These are phyloP conservation scores for Dendryphion nanum DNA, from an alignment of 2,329 filamentous ascomycete species.

Conservation along the genomic window DNA sequence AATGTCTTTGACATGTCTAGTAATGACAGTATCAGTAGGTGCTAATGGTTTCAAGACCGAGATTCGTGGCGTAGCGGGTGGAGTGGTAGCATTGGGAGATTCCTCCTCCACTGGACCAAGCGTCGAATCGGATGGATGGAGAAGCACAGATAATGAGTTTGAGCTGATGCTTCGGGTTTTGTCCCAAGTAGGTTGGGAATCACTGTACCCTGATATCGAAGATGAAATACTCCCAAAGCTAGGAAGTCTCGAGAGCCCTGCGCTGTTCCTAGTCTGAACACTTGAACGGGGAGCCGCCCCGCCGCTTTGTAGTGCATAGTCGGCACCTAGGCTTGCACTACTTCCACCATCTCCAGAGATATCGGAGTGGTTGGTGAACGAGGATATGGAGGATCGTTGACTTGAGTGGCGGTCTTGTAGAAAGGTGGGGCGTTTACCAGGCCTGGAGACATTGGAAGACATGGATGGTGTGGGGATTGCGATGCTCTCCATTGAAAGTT, in stretches of 20 bases:
- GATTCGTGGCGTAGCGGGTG: slow-evolving; percentile 69
- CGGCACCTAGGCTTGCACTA: slow-evolving; percentile 71
- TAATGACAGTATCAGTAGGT: slow-evolving; percentile 84
- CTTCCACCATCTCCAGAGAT: slow-evolving; percentile 63
- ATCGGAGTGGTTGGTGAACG: slow-evolving; percentile 53
- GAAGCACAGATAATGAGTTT: slow-evolving; percentile 29
- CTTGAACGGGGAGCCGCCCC: slow-evolving; percentile 61
- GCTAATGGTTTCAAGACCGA: slow-evolving; percentile 52
- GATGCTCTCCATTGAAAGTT: slow-evolving; percentile 28
- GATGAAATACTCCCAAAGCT: slow-evolving; percentile 90
- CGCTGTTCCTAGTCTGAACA: slow-evolving; percentile 46
- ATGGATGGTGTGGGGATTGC: slow-evolving; percentile 16
- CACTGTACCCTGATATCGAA: slow-evolving; percentile 59
- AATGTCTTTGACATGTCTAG: slow-evolving; percentile 84
- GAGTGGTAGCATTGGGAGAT: slow-evolving; percentile 45
- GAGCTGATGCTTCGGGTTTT: slow-evolving; percentile 42
- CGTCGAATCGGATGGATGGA: slow-evolving; percentile 42
- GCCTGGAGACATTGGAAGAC: slow-evolving; percentile 20
- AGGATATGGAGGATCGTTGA: slow-evolving; percentile 59
- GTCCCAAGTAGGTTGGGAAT: slow-evolving; percentile 40
- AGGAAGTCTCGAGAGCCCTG: slow-evolving; percentile 68
- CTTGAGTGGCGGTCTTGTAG: slow-evolving; percentile 56
- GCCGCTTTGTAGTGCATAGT: slow-evolving; percentile 80
- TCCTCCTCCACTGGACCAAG: slow-evolving; percentile 63
- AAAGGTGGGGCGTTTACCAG: slow-evolving; percentile 53